Evolutionary conservation across 108 stramenopile species (phyloP), one percentile per base, ranked within the genome.

Genomic region (Pseudonitzschia multistriata): DNA sequence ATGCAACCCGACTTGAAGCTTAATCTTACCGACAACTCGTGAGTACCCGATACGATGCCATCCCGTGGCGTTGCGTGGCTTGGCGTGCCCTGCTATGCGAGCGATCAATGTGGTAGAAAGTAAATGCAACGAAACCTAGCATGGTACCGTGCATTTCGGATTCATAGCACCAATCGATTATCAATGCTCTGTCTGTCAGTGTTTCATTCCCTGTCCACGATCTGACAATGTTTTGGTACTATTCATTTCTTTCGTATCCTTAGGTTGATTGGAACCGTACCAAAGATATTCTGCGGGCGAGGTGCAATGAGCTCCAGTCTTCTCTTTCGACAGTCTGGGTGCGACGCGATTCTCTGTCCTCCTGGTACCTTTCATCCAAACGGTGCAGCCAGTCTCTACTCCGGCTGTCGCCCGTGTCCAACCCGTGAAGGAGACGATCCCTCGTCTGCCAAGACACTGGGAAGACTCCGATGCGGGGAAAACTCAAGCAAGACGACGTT

Each of bases 311-410:
- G 66, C 39, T 31, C 30, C 22, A 78, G 57, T 24, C 55, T 84
- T n/a, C 35, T 78, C 1, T 81, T 74, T 62, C 74, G 77, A 19
- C 77, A 82, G 65, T 80, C 78, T 74, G 89, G 84, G 39, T 90
- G 89, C 54, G 76, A 81, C 53, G 82, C 77, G 15, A 79, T 88
- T 45, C 65, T 87, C 13, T 91, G 90, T 63, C 82, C 81, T 11
- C 50, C 84, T 28, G 81, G 81, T 13, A 86, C 84, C 24, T 91
- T 81, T 70, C 84, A 87, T 64, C 75, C 69, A 8, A 37, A 69
- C 50, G 90, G 90, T 31, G 81, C 80, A 27, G 81, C 81, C 1
- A 75, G 68, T 1, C 39, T 76, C 33, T 33, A 83, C 30, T 65
- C 77, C 1, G 70, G 61, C 13, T 83, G 85, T 62, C 81, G 80